Evolutionary conservation across 2,329 filamentous ascomycete genomes (phyloP).

Genomic region (Trichoderma koningiopsis): DNA sequence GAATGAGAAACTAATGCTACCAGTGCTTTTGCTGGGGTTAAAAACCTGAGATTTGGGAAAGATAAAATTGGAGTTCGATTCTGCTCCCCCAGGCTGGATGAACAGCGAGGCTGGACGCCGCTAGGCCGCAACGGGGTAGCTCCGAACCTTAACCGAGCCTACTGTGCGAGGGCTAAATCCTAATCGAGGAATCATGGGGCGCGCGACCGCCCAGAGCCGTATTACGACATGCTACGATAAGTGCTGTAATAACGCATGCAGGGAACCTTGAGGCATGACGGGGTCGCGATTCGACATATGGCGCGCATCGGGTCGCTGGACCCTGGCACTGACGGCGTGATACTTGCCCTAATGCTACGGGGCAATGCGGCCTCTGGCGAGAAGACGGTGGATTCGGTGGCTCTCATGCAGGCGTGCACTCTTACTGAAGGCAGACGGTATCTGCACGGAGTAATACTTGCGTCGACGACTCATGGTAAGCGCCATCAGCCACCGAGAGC

Average conservation of each 20-base stretch:
- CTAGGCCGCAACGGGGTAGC: conserved; percentile 29
- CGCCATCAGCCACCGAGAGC: neutral
- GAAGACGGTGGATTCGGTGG: neutral
- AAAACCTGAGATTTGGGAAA: conserved; percentile 41
- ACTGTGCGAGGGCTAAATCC: conserved; percentile 40
- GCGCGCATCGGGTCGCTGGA: neutral
- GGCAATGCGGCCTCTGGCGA: conserved; percentile 1
- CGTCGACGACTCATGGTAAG: neutral
- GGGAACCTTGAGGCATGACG: neutral
- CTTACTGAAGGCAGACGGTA: neutral
- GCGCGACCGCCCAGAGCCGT: neutral
- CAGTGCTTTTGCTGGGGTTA: conserved; percentile 31
- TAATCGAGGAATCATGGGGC: conserved; percentile 31
- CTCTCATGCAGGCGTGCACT: neutral
- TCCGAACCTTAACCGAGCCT: conserved; percentile 39
- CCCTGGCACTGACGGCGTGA: conserved; percentile 3
- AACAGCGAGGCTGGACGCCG: conserved; percentile 25
- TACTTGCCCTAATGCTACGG: conserved; percentile 12
- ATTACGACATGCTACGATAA: conserved; percentile 23
- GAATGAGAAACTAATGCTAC: conserved; percentile 26
- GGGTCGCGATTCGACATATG: neutral
- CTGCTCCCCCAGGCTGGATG: conserved; percentile 28
- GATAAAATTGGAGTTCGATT: conserved; percentile 37
- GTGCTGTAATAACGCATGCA: conserved; percentile 7
- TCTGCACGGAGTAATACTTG: neutral